phyloP scores from a whole-genome alignment of 306 rosid genomes.

The Cucumis melo region DNA sequence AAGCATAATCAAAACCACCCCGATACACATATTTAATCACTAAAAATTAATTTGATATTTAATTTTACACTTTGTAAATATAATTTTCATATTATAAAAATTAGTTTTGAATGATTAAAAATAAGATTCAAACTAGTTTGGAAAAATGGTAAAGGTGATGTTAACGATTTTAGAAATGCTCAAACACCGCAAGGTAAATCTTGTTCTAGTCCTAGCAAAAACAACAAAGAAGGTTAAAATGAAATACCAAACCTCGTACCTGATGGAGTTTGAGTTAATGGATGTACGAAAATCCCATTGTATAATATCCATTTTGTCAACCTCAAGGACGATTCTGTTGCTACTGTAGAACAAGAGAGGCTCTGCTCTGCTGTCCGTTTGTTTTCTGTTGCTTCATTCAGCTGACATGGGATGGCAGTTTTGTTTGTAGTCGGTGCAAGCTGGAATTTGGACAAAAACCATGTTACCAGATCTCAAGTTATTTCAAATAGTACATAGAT shows the following conservation, averaged over 20 bases:
- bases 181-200: too few species aligned
- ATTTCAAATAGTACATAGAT: not conserved
- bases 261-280: not conserved
- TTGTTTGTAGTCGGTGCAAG: constrained; percentile 4
- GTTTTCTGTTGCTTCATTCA: not conserved
- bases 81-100: too few species aligned
- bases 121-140: too few species aligned
- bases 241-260: not conserved
- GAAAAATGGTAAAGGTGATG: too few species aligned
- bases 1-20: too few species aligned
- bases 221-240: not conserved
- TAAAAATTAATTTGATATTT: too few species aligned
- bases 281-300: not conserved
- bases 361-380: not conserved
- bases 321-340: not conserved
- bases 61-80: too few species aligned
- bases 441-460: not conserved
- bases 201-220: not conserved
- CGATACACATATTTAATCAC: too few species aligned
- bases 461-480: not conserved
- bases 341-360: not conserved
- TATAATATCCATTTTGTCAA: not conserved
- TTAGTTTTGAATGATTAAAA: too few species aligned
- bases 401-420: not conserved
- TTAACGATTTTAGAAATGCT: too few species aligned